phyloP scores from a whole-genome alignment of 1,284 basidiomycete species.

The Ganoderma boninense region DNA sequence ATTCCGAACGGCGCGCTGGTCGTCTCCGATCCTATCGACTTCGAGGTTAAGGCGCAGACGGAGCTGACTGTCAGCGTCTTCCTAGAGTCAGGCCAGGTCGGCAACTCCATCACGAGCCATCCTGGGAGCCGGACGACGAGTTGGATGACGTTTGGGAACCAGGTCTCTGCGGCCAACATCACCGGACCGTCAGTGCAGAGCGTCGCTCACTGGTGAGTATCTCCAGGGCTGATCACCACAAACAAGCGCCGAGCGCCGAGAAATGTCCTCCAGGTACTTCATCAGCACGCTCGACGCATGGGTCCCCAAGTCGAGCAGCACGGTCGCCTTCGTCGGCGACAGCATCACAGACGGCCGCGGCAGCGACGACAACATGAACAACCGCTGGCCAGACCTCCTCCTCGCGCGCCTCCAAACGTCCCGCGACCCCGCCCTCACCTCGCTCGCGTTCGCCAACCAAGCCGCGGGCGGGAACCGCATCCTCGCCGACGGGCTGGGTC shows the following conservation, averaged over 20 bases:
- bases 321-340: conserved; percentile 57
- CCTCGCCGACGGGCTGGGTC: conserved; percentile 56
- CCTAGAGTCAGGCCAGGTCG: conserved; percentile 49
- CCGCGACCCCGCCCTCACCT: conserved; percentile 39
- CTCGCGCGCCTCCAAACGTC: conserved; percentile 48
- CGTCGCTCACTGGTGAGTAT: conserved; percentile 50
- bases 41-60: conserved; percentile 46
- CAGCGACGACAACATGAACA: conserved; percentile 47
- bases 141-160: conserved; percentile 52
- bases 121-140: conserved; percentile 58
- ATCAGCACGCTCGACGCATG: conserved; percentile 54
- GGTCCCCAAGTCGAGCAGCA: conserved; percentile 40
- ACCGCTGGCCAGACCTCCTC: conserved; percentile 58
- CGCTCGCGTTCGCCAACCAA: conserved; percentile 56
- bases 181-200: conserved; percentile 42
- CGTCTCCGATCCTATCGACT: conserved; percentile 54
- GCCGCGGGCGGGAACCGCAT: conserved; percentile 61
- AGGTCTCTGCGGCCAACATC: conserved; percentile 45
- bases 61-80: conserved; percentile 52
- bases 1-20: conserved; percentile 55
- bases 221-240: not conserved
- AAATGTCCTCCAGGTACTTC: conserved; percentile 45
- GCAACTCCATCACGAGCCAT: conserved; percentile 53
- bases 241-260: not conserved
- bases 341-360: conserved; percentile 52